Base-by-base conservation (phyloP, 1,284 basidiomycete genomes). In the Ustilago lituana region DNA sequence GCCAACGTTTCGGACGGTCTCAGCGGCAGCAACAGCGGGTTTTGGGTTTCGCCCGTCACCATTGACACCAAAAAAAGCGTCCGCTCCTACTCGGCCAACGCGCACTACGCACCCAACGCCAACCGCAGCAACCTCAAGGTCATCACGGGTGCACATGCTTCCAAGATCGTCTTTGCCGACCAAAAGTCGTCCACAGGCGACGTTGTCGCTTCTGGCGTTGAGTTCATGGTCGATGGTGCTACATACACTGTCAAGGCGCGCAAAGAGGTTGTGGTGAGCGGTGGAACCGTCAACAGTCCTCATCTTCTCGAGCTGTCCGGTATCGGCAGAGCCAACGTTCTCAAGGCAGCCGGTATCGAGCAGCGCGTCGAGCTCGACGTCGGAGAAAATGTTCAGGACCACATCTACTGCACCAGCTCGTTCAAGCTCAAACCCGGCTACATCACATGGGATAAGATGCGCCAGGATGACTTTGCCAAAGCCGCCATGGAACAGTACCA, bases 361-460 rank as follows among this genome's bases (percentile, higher is more conserved):
- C 58, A 62, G 39, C 47, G 46, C 5, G n/a, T 76, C 29, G 70
- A 71, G 50, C 55, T 85, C 11, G 81, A 82, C 3, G 85, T 87
- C 5, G 86, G 86, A 9, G 82, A 83, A 56, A 87, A 87, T 63
- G 77, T 86, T 0, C 86, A 86, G 52, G 86, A 87, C 41, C 86
- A 87, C 59, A 66, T 75, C 27, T 75, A 69, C 66, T 46, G 86
- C 86, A 59, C 62, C n/a, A 53, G 46, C 50, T 58, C 66, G 31
- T 77, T 63, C 69, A 76, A 76, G 50, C 61, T 77, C 27, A 69
- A 72, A 27, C 61, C 66, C 3, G 75, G 74, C 26, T 56, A 35
- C 38, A 67, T 55, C 17, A 77, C 75, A 3, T 76, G 69, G 66
- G 74, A 76, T 55, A 71, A 70, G 57, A 62, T 77, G 66, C 63